Conservation (phyloP, 2,329 filamentous ascomycete species). For the Nemania sp. region DNA sequence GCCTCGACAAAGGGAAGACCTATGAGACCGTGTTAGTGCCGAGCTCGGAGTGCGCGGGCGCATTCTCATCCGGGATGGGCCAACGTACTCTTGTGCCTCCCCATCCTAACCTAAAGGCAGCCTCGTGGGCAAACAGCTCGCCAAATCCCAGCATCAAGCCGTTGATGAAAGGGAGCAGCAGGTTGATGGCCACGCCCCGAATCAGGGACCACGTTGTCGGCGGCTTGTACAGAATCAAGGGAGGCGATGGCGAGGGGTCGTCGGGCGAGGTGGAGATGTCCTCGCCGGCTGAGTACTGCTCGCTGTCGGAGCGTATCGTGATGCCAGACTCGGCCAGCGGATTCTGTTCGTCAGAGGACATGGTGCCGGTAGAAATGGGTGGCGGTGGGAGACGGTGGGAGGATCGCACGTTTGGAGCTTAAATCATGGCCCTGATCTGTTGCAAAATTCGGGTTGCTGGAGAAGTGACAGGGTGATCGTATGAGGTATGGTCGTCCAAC, state of each 20-base stretch:
- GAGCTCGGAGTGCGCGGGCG: background rate
- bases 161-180: constrained; percentile 94
- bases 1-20: constrained; percentile 63
- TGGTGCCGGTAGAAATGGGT: constrained; percentile 37
- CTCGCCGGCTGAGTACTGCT: constrained; percentile 73
- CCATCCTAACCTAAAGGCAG: constrained; percentile 92
- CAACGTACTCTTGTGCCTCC: constrained; percentile 83
- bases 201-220: constrained; percentile 85
- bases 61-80: background rate
- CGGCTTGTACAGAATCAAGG: constrained; percentile 83
- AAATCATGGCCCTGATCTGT: constrained; percentile 1
- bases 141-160: constrained; percentile 98
- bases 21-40: constrained; percentile 35
- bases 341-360: constrained; percentile 57
- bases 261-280: constrained; percentile 63
- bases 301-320: constrained; percentile 81
- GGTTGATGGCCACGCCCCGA: constrained; percentile 89
- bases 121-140: constrained; percentile 94
- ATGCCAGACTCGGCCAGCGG: constrained; percentile 72
- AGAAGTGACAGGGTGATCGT: background rate
- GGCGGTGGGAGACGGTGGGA: background rate
- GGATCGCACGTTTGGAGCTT: background rate
- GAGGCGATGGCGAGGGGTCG: constrained; percentile 65
- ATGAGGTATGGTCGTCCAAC: background rate
- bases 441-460: no score